Base-by-base conservation (phyloP, 1,139 yeast genomes). In the Ogataea hybrid region DNA sequence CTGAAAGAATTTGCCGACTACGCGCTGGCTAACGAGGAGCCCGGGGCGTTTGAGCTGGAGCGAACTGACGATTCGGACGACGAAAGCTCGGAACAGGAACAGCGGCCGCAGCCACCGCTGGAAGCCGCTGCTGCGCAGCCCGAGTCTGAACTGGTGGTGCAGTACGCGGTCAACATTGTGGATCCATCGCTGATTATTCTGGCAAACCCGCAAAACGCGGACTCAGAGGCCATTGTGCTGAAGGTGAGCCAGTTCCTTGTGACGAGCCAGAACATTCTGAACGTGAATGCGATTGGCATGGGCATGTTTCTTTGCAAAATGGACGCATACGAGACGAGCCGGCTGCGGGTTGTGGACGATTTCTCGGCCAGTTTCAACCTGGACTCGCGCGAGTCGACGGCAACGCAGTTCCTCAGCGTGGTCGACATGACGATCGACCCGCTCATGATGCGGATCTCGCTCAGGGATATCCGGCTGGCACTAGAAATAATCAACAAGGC, bases 201-300 rank as follows among this genome's bases (percentile, higher is more conserved):
- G 38, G 96, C 96, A 0, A 88, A 90, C 59, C 87, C 96, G 1
- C 72, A 84, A 2, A 68, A 72, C 10, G 58, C 63, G 2, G 75
- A 81, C 49, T 79, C 96, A 0, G 95, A 90, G 54, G 98, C 98
- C 0, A 75, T 92, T 46, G 96, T 92, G 1, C 84, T 92, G 64
- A 86, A 87, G 53, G 81, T 89, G 14, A 95, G 84, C 44, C 96
- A 90, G 55, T 64, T 90, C 7, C 66, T 85, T 35, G 57, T 88
- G 4, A 76, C 92, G 0, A 81, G 85, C 48, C 89, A 85, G 54
- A 78, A 80, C 46, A 72, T 79, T 2, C 61, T 73, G 10, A 77
- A 90, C 1, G 62, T 89, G 7, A 80, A 90, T 14, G 83, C 87
- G 1, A 78, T 82, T 51, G 86, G 85, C 48, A 77, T 89, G 42